phyloP scores from a whole-genome alignment of 305 asterid species.

The Lippia alba region DNA sequence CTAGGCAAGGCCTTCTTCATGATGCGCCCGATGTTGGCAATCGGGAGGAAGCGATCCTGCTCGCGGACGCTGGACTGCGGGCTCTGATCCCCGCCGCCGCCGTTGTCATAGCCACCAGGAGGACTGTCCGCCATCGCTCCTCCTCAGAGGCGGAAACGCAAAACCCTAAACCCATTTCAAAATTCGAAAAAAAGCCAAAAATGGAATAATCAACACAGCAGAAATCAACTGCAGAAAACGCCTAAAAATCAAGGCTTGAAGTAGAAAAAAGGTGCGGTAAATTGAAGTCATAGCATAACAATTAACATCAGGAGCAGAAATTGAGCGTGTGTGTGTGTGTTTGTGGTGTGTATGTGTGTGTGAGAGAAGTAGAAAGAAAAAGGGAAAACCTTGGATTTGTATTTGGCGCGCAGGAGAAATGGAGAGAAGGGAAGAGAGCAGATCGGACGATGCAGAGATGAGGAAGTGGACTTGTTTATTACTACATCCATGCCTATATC shows the following conservation, averaged over 20 bases:
- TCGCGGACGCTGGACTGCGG: constrained; percentile 67
- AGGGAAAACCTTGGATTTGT: constrained; percentile 36
- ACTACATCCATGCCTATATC: constrained; percentile 15
- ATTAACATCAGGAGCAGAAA: constrained; percentile 32
- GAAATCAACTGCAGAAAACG: not conserved
- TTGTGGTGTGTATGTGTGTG: constrained; percentile 4
- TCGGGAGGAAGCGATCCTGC: constrained; percentile 78
- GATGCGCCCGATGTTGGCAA: constrained; percentile 72
- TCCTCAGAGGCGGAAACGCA: constrained; percentile 30
- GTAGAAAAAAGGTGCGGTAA: not conserved
- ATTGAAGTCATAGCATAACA: constrained; percentile 3
- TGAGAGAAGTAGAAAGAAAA: not conserved
- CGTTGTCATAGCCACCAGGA: constrained; percentile 56
- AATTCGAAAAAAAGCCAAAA: not conserved
- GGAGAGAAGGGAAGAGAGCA: constrained; percentile 17
- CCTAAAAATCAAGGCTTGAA: constrained; percentile 8
- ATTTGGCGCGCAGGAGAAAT: constrained; percentile 57
- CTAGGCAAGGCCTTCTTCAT: constrained; percentile 74
- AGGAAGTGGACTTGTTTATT: constrained; percentile 41
- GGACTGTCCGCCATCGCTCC: constrained; percentile 62
- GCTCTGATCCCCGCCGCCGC: constrained; percentile 59
- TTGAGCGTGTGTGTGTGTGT: not conserved
- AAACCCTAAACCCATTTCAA: constrained; percentile 50
- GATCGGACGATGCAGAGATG: constrained; percentile 75
- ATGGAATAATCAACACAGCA: not conserved